Evolutionary conservation across 2,329 filamentous ascomycete genomes (phyloP), one percentile per base, ranked within the genome.

Genomic region (Sclerotinia nivalis): DNA sequence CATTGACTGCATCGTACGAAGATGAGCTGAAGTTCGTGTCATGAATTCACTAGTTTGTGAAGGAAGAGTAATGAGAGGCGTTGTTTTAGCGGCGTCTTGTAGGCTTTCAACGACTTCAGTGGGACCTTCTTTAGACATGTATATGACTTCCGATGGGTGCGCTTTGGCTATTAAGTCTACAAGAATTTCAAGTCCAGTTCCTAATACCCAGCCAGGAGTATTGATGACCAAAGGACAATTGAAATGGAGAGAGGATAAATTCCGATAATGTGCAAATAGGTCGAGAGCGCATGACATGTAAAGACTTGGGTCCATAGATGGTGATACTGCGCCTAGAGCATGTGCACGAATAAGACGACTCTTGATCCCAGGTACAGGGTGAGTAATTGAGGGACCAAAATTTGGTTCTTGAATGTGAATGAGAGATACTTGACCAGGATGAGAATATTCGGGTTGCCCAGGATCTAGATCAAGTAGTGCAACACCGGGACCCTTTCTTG

Each of bases 1-100:
- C 84, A 93, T 89, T n/a, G 85, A 87, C 74, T 93, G 91, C 90
- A 95, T 93, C 8, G 86, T 85, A 65, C 91, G 83, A 3, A 92
- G 79, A 71, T 94, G 88, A 0, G 87, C 84, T 0, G 90, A 85
- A 13, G 89, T 91, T 50, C 89, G 83, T 4, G 85, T 81, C 1
- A 83, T 83, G 54, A 83, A 82, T 54, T 88, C 85, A n/a, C 83
- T 83, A 12, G 84, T 79, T 74, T 89, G 86, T 1, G 90, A 89
- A 7, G 89, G 85, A 6, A 93, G 80, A 7, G 83, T 81, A 52
- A 82, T 80, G 58, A 91, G 82, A 0, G 75, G 74, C 7, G 80
- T 80, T 40, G 78, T 74, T 15, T 74, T 75, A 22, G 82, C 83
- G 31, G 80, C 80, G 45, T 81, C 82, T 67, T 75, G 75, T 1